A percentile compares a stretch with the other conserved stretches of the same genome.
phyloP scores from a whole-genome alignment of 805 yeast species.

The Cyberlindnera maclurae region DNA sequence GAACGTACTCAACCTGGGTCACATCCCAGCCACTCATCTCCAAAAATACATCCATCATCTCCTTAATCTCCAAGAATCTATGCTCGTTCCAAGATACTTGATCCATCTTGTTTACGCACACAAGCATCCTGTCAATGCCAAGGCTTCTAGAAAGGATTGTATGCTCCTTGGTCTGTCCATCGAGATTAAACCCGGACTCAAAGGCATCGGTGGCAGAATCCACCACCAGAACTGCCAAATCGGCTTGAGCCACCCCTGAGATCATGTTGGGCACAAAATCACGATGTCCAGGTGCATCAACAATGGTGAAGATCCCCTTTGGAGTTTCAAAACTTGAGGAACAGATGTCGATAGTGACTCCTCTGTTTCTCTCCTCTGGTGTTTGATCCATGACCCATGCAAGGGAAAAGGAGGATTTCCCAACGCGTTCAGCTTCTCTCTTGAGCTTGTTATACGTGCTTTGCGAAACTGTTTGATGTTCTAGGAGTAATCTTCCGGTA shows the following conservation, averaged over 20 bases:
- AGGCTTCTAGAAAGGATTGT: slow-evolving; percentile 85
- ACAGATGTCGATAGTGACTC: slow-evolving; percentile 93
- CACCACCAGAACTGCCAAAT: slow-evolving; percentile 83
- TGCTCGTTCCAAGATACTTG: slow-evolving; percentile 81
- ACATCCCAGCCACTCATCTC: slow-evolving; percentile 83
- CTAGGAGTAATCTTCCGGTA: slow-evolving; percentile 95
- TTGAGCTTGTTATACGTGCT: slow-evolving; percentile 95
- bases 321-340: slow-evolving; percentile 92
- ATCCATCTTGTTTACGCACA: slow-evolving; percentile 94
- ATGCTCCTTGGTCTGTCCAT: slow-evolving; percentile 94
- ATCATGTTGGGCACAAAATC: slow-evolving; percentile 96
- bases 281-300: slow-evolving; percentile 95
- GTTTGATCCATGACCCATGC: slow-evolving; percentile 96
- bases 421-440: slow-evolving; percentile 96
- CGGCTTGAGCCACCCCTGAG: slow-evolving; percentile 93
- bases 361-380: slow-evolving; percentile 95
- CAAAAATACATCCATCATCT: slow-evolving; percentile 74
- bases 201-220: slow-evolving; percentile 93
- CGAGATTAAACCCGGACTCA: slow-evolving; percentile 93
- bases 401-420: slow-evolving; percentile 96
- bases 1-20: slow-evolving; percentile 79
- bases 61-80: slow-evolving; percentile 71
- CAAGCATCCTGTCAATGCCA: slow-evolving; percentile 82
- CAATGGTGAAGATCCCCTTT: slow-evolving; percentile 82
- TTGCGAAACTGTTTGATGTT: slow-evolving; percentile 96